Evolutionary conservation across 2,329 filamentous ascomycete species (phyloP), one percentile per base, ranked within the genome.

Genomic region (Nigrograna mackinnonii): DNA sequence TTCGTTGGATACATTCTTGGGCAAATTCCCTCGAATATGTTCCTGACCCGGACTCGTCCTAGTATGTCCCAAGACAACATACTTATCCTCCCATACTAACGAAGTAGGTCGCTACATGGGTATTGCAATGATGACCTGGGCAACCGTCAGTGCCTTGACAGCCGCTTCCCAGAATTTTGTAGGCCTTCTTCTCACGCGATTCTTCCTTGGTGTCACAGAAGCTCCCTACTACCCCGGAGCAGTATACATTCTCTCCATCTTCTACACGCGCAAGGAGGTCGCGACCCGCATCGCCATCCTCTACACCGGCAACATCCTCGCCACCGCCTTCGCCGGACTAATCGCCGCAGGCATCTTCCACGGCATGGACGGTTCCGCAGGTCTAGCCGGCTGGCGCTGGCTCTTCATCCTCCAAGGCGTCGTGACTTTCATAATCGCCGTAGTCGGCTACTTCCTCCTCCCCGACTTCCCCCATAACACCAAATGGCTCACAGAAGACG

Each of bases 1-100:
- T 86, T 86, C 55, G 68, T 71, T 24, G 49, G 79, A 2, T 84
- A 84, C 49, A 59, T 83, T 0, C 60, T 82, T 5, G 81, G 82
- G 73, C 79, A 84, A 52, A 62, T 83, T 0, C 80, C 80, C 0
- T 81, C 79, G 0, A 84, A 83, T 45, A 66, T 83, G 39, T 51
- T 79, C 1, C 62, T 83, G 5, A 81, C 79, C 0, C 66, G 74
- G 2, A 61, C 80, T 16, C 68, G 72, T 4, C 79, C 79, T 2
- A 40, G 36, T 40, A 22, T 11, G 40, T 37, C 6, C 22, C 33
- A 5, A 9, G 13, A 5, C 17, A 11, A 11, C 30, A 35, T 26
- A 41, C 38, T 19, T 17, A 5, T 7, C 4, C 11, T n/a, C n/a
- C n/a, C n/a, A n/a, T n/a, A n/a, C n/a, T n/a, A n/a, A n/a, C n/a